Evolutionary conservation across 2,329 filamentous ascomycete species (phyloP).

Genomic region (Neurospora crassa): DNA sequence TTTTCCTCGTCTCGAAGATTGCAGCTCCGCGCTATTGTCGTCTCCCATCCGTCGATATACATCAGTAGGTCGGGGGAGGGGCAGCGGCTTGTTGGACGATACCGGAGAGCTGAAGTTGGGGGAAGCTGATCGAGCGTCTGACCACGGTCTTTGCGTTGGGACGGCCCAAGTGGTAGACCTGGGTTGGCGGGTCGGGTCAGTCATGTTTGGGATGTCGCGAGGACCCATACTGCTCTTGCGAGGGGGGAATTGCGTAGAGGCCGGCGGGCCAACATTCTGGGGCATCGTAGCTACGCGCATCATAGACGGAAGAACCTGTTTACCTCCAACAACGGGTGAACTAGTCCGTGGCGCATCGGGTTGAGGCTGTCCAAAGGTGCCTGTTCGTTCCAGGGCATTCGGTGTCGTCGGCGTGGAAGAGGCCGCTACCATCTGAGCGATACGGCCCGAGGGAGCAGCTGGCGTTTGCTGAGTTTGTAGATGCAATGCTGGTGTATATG

Average conservation of each 20-base stretch:
- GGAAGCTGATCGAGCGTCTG: conserved; percentile 29
- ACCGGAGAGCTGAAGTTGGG: conserved; percentile 27
- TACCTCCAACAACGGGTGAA: not conserved
- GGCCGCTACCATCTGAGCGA: not conserved
- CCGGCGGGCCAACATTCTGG: conserved; percentile 22
- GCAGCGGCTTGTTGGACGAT: conserved; percentile 39
- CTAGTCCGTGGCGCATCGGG: not conserved
- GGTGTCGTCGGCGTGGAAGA: not conserved
- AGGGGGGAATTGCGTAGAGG: conserved; percentile 40
- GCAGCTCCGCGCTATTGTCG: conserved; percentile 35
- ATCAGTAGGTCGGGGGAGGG: conserved; percentile 65
- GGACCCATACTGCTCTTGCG: conserved; percentile 54
- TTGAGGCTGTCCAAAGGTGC: not conserved
- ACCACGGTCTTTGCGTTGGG: conserved; percentile 23
- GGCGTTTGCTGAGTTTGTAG: conserved; percentile 10
- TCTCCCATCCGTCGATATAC: conserved; percentile 66
- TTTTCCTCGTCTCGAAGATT: not conserved
- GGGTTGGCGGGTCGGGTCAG: conserved; percentile 9
- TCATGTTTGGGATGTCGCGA: conserved; percentile 24
- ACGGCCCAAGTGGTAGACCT: conserved; percentile 16
- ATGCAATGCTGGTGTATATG: not conserved
- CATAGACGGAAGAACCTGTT: not conserved
- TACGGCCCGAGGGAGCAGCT: conserved; percentile 1
- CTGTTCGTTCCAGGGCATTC: not conserved
- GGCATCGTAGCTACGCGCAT: conserved; percentile 16